Percentiles rank a stretch among this genome's conserved stretches.
phyloP scores from a whole-genome alignment of 2,329 filamentous ascomycete genomes.

The Aspergillus sp. region DNA sequence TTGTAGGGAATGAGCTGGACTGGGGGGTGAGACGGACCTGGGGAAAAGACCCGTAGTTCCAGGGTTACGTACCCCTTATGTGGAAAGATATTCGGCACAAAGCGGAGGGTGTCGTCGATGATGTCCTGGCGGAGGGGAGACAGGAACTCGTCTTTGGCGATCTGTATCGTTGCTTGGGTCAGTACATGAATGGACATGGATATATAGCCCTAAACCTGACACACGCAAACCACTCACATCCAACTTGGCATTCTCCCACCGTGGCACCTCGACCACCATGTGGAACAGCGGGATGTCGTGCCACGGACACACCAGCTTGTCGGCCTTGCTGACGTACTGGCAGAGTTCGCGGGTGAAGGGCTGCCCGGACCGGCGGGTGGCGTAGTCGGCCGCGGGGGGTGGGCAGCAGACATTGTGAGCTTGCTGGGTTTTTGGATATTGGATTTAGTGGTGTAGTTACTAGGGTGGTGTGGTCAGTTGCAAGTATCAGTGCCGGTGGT shows the following conservation, averaged over 20 bases:
- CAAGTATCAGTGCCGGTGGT: too few species aligned
- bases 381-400: background rate
- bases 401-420: background rate
- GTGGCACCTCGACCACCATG: conserved; percentile 90
- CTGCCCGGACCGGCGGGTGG: conserved; percentile 38
- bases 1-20: background rate
- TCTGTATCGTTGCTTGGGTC: too few species aligned
- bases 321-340: conserved; percentile 85
- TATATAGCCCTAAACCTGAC: too few species aligned
- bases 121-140: conserved; percentile 91
- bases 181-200: too few species aligned
- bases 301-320: conserved; percentile 73
- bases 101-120: conserved; percentile 92
- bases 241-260: conserved; percentile 92
- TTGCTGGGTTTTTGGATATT: too few species aligned
- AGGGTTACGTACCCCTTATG: conserved; percentile 96
- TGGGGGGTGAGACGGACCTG: conserved; percentile 42
- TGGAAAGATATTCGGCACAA: conserved; percentile 92
- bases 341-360: conserved; percentile 83
- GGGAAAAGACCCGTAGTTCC: conserved; percentile 94
- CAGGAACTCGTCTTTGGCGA: conserved; percentile 82
- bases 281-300: conserved; percentile 90
- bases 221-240: too few species aligned
- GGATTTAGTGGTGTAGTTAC: too few species aligned
- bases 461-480: too few species aligned